Evolutionary conservation across 352 stramenopile species (phyloP), one percentile per base, ranked within the genome.

Genomic region (Globisporangium okanoganense): DNA sequence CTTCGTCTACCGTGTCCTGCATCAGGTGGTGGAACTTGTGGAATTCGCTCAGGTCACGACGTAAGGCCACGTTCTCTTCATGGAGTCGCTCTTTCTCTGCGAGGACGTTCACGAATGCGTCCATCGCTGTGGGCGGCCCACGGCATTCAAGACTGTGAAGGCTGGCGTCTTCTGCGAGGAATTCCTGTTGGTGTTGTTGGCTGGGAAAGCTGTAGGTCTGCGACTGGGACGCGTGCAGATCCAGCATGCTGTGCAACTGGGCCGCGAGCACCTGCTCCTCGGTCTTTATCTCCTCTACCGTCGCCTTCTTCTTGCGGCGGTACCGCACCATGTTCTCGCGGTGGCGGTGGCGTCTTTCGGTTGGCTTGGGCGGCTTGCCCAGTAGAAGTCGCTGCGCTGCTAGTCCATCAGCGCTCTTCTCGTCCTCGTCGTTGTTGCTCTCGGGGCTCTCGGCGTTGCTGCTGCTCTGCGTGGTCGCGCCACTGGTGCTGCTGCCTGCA

Each of bases 291-390:
- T 79, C 69, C 12, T 56, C 56, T 49, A 72, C 66, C 58, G 70
- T 67, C 50, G 69, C 69, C 61, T 79, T 79, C 66, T 79, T 79
- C 69, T 79, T 79, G 33, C 56, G 69, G 3, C 69, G 62, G 62
- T 76, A 79, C 55, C 73, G 72, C 24, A 79, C 64, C 69, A 79
- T 79, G 57, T 79, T 79, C 61, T 79, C 71, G 18, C 71, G 71
- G 58, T 79, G 71, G n/a, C 73, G 69, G 45, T 74, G 62, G 9
- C 66, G 66, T 14, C 24, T 22, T 7, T 31, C 20, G n/a, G 31
- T 36, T 10, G 31, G 5, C 33, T 45, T 47, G 51, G 20, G 16
- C 0, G 9, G 8, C 13, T 22, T 27, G 10, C 6, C 29, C 35
- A 41, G 35, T 16, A 18, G 40, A 7, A 12, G 35, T 40, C 35